Conservation (phyloP, 768 basidiomycete genomes). For the Solioccasus polychromus region DNA sequence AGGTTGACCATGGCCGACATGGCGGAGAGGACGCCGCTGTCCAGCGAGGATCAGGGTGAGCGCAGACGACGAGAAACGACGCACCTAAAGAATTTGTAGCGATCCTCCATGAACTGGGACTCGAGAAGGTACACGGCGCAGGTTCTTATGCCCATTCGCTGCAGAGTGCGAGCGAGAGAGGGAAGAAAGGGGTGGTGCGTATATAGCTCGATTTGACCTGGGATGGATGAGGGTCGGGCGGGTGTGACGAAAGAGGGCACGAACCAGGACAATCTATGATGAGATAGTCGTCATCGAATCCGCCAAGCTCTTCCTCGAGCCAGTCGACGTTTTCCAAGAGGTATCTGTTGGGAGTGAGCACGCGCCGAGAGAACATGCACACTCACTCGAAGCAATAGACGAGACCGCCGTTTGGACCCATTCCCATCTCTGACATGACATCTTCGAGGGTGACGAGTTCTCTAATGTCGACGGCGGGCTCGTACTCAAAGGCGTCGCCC, state of each 20-base stretch:
- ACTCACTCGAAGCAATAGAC: constrained; percentile 99
- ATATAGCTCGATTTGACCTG: constrained; percentile 97
- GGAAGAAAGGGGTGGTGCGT: constrained; percentile 98
- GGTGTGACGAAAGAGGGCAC: constrained; percentile 10
- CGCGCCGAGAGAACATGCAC: constrained; percentile 35
- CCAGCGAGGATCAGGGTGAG: constrained; percentile 5
- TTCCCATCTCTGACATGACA: constrained; percentile 92
- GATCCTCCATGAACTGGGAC: constrained; percentile 99
- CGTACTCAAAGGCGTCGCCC: constrained; percentile 83
- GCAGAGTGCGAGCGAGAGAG: constrained; percentile 73
- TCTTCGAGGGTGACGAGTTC: constrained; percentile 91
- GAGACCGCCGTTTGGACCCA: constrained; percentile 95
- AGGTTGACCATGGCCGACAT: constrained; percentile 99
- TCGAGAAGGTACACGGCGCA: constrained; percentile 93
- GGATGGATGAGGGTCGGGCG: constrained; percentile 6
- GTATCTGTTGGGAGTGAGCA: constrained; percentile 57
- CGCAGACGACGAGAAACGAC: constrained; percentile 1
- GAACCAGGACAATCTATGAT: constrained; percentile 88
- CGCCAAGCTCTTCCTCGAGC: constrained; percentile 94
- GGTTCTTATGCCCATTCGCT: constrained; percentile 77
- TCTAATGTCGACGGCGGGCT: constrained; percentile 90
- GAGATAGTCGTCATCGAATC: constrained; percentile 94
- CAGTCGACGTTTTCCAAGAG: constrained; percentile 96
- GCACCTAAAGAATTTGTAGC: constrained; percentile 95
- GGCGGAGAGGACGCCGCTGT: constrained; percentile 89